phyloP scores from a whole-genome alignment of 768 basidiomycete genomes.

The Tremella fuciformis region DNA sequence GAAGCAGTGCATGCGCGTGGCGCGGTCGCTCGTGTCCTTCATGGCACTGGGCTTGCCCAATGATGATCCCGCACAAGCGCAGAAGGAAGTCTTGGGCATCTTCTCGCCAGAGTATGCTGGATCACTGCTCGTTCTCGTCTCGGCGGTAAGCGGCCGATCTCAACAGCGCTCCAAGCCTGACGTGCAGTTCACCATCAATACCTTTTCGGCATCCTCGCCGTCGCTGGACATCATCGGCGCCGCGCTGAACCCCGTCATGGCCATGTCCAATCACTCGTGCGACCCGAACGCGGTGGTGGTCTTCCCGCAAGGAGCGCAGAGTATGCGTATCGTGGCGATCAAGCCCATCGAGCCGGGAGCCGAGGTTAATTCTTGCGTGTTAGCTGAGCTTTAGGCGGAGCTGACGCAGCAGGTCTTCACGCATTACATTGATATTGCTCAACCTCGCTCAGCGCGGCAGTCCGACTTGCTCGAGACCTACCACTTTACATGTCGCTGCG shows the following conservation, averaged over 20 bases:
- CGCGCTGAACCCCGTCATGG: conserved; percentile 73
- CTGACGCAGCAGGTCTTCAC: conserved; percentile 63
- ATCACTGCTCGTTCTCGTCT: conserved; percentile 45
- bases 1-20: conserved; percentile 9
- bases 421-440: conserved; percentile 79
- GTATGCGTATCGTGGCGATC: conserved; percentile 70
- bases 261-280: conserved; percentile 72
- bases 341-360: conserved; percentile 63
- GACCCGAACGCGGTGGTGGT: conserved; percentile 76
- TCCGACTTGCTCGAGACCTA: conserved; percentile 67
- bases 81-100: background rate
- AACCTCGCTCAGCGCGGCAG: conserved; percentile 62
- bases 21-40: conserved; percentile 26
- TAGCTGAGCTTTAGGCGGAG: background rate
- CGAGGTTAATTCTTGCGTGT: conserved; percentile 67
- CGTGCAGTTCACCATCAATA: conserved; percentile 80
- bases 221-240: conserved; percentile 77
- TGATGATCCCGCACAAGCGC: background rate
- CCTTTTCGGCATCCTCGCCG: conserved; percentile 77
- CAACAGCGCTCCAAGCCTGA: background rate
- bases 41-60: conserved; percentile 28
- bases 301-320: conserved; percentile 63
- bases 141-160: conserved; percentile 33
- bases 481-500: conserved; percentile 70
- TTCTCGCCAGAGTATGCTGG: conserved; percentile 10